Conservation (phyloP, 176 grass and related monocot genomes). For the Chloris gayana region DNA sequence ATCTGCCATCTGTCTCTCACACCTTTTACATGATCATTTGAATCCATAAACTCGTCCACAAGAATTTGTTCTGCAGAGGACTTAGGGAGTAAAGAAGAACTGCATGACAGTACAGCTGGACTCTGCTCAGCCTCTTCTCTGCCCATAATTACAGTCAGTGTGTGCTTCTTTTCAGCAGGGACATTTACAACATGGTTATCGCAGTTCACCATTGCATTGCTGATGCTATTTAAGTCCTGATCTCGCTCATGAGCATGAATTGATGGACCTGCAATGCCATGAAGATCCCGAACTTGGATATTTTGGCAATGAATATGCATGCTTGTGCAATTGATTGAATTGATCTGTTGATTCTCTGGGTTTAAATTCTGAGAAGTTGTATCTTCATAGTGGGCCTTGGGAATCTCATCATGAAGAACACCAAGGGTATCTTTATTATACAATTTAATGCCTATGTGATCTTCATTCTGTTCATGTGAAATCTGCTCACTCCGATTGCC, state of each 20-base stretch:
- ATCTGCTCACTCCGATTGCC: constrained; percentile 6
- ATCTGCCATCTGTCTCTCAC: constrained; percentile 41
- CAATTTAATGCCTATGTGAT: constrained; percentile 11
- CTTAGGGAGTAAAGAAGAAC: constrained; percentile 24
- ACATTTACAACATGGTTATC: constrained; percentile 2
- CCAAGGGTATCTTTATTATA: constrained; percentile 18
- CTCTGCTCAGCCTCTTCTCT: constrained; percentile 12
- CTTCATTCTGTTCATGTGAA: constrained; percentile 28
- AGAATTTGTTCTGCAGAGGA: constrained; percentile 30
- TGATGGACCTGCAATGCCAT: constrained; percentile 23
- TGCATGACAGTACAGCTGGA: constrained; percentile 22
- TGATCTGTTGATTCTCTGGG: constrained; percentile 17
- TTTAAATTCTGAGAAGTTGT: constrained; percentile 1
- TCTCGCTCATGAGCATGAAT: constrained; percentile 18
- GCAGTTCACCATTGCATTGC: constrained; percentile 3
- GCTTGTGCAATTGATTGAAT: neutral
- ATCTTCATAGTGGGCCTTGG: neutral
- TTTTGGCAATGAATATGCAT: neutral
- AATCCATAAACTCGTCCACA: constrained; percentile 31
- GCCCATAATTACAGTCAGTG: constrained; percentile 13
- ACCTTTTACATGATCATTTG: constrained; percentile 29
- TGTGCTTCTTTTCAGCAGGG: constrained; percentile 30
- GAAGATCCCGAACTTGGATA: constrained; percentile 25
- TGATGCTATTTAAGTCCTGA: constrained; percentile 17
- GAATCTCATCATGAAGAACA: constrained; percentile 9